Evolutionary conservation across 1,139 yeast genomes (phyloP), one percentile per base, ranked within the genome.

Genomic region (Saccharomyces hybrid): DNA sequence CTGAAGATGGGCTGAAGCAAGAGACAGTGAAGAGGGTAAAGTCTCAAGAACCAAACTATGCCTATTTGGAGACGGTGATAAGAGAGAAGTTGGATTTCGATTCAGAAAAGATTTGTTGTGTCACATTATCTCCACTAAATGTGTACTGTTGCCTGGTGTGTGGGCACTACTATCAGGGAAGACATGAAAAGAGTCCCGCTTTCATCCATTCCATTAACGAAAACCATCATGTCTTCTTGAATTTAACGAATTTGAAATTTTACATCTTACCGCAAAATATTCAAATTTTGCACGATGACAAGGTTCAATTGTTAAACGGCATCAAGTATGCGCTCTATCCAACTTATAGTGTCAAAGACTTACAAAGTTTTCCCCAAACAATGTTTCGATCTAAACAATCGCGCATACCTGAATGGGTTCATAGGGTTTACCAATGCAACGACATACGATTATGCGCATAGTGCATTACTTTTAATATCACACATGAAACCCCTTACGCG

Each of bases 121-220:
- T 84, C 0, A 78, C 89, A 0, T 71, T 87, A 16, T 75, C 88
- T 0, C 77, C 76, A 48, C 71, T 77, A 34, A 84, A 86, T 62
- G 79, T 87, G 1, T 85, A 86, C 64, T 83, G 88, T 46, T 88
- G 96, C 64, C 70, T 88, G 38, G 78, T 77, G 0, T 88, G 96
- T 70, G 95, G 95, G 47, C 83, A 79, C 63, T 88, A 81, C 70
- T 78, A 81, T 54, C 86, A 83, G 62, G 96, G 96, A 0, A 74
- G 90, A 27, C 79, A 83, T 0, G 71, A 70, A 54, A 68, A 78
- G 12, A 80, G 93, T 0, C 84, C 84, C 21, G 91, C 93, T 0
- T 86, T 82, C 63, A 67, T 74, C 47, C 96, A 88, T 66, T 76
- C 90, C 2, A 75, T 88, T 28, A 78, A 81, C 55, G 76, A 72